These are phyloP conservation scores for Myxozyma udenii DNA, from an alignment of 805 yeast genomes.

Conservation along the genomic window DNA sequence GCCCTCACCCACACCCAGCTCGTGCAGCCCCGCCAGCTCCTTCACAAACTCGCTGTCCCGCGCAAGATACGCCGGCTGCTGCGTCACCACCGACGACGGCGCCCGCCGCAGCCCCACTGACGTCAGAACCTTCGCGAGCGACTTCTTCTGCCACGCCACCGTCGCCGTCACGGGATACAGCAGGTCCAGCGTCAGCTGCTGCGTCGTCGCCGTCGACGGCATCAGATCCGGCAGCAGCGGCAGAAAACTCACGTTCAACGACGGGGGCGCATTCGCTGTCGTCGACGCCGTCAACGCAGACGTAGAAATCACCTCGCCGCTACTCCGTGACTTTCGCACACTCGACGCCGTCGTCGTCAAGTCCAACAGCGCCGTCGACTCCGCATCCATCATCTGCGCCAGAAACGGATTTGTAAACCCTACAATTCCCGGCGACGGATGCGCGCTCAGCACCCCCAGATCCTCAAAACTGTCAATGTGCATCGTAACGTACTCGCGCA, in stretches of 20 bases:
- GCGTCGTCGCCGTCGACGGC: slow-evolving; percentile 19
- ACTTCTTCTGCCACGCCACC: slow-evolving; percentile 21
- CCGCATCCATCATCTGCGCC: slow-evolving; percentile 12
- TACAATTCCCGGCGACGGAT: slow-evolving; percentile 21
- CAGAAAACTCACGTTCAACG: slow-evolving; percentile 21
- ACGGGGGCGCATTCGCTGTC: slow-evolving; percentile 3
- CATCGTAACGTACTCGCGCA: slow-evolving; percentile 26
- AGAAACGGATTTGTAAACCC: slow-evolving; percentile 28
- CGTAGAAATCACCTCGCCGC: background rate
- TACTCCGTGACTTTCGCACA: slow-evolving; percentile 4
- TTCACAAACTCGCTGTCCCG: slow-evolving; percentile 19
- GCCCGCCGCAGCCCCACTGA: slow-evolving; percentile 10
- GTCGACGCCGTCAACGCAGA: background rate
- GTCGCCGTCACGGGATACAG: slow-evolving; percentile 27
- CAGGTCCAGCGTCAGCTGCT: slow-evolving; percentile 21
- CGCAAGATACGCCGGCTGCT: slow-evolving; percentile 7
- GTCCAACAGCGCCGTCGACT: slow-evolving; percentile 8
- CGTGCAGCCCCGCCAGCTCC: slow-evolving; percentile 8
- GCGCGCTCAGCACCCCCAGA: slow-evolving; percentile 7
- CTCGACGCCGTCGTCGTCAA: too few species aligned
- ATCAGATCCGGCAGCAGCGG: slow-evolving; percentile 25
- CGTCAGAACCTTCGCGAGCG: slow-evolving; percentile 12
- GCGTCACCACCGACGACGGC: slow-evolving; percentile 1
- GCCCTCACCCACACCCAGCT: background rate
- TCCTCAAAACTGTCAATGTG: slow-evolving; percentile 17